Evolutionary conservation across 2,329 filamentous ascomycete species (phyloP).

Genomic region (Nemania bipapillata): DNA sequence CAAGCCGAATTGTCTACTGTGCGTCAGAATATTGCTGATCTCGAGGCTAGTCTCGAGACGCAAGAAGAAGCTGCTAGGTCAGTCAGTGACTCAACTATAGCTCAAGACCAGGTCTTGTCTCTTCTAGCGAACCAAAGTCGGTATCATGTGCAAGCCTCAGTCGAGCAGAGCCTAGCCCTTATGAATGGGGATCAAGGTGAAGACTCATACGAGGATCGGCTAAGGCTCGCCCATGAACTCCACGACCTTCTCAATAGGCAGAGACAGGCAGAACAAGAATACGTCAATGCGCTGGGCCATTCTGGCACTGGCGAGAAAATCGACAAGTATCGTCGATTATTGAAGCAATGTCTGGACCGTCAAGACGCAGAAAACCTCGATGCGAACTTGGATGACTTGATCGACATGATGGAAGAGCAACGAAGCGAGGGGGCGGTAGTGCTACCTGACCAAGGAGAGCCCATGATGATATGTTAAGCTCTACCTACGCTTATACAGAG

Average conservation of each 20-base stretch:
- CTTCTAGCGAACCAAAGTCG: slow-evolving; percentile 65
- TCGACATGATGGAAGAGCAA: slow-evolving; percentile 72
- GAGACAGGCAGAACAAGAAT: slow-evolving; percentile 71
- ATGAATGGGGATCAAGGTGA: slow-evolving; percentile 61
- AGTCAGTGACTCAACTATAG: slow-evolving; percentile 62
- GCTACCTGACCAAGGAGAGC: slow-evolving; percentile 39
- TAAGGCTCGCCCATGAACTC: slow-evolving; percentile 69
- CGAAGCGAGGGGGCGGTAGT: slow-evolving; percentile 56
- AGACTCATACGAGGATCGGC: slow-evolving; percentile 65
- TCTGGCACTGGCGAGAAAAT: slow-evolving; percentile 79
- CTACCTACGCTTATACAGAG: neutral
- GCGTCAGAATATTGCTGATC: slow-evolving; percentile 68
- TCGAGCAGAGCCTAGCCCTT: slow-evolving; percentile 62
- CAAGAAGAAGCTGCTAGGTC: slow-evolving; percentile 65
- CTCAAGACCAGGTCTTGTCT: slow-evolving; percentile 62
- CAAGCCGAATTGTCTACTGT: slow-evolving; percentile 73
- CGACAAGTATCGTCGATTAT: slow-evolving; percentile 75
- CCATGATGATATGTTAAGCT: slow-evolving; percentile 45
- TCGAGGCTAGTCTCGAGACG: slow-evolving; percentile 65
- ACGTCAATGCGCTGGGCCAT: slow-evolving; percentile 73
- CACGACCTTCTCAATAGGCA: slow-evolving; percentile 68
- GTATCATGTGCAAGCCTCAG: slow-evolving; percentile 63
- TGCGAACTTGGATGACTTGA: slow-evolving; percentile 68
- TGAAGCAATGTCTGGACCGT: slow-evolving; percentile 74
- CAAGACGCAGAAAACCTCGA: slow-evolving; percentile 75